phyloP scores from a whole-genome alignment of 805 yeast species.

The Starmerella asiatica region DNA sequence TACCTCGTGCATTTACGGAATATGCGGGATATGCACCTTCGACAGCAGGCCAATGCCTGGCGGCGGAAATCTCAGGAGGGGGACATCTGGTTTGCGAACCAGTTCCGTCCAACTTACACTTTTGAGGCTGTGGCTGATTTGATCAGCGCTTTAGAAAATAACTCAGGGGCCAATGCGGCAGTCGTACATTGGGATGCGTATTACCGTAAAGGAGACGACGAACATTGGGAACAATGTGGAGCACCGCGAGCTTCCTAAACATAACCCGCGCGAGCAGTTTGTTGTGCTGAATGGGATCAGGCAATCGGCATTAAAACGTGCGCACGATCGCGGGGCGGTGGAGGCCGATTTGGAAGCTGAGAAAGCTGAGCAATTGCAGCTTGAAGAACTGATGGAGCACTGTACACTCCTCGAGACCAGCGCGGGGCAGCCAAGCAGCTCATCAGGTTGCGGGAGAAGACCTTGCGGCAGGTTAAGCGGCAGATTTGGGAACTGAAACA shows the following conservation, averaged over 20 bases:
- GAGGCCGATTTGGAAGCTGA: conserved; percentile 1
- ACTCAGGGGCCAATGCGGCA: conserved; percentile 17
- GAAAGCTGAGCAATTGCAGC: conserved; percentile 7
- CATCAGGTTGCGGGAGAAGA: conserved; percentile 22
- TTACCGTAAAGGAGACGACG: conserved; percentile 75
- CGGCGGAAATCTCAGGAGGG: conserved; percentile 65
- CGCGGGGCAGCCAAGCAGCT: conserved; percentile 24
- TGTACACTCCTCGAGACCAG: conserved; percentile 22
- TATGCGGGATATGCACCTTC: conserved; percentile 51
- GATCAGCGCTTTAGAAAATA: conserved; percentile 51
- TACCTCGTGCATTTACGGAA: conserved; percentile 61
- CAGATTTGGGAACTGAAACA: conserved; percentile 21
- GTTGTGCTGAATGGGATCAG: conserved; percentile 44
- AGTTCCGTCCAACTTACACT: conserved; percentile 77
- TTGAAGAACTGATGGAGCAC: conserved; percentile 8
- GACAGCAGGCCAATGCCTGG: conserved; percentile 46
- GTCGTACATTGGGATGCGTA: conserved; percentile 57
- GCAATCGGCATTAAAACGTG: conserved; percentile 11
- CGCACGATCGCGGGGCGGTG: conserved; percentile 6
- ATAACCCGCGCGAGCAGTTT: conserved; percentile 53
- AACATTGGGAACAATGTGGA: conserved; percentile 52
- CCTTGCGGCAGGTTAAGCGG: conserved; percentile 22
- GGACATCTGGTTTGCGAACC: conserved; percentile 74
- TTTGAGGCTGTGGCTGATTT: conserved; percentile 88
- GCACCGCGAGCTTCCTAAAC: conserved; percentile 44